phyloP scores from a whole-genome alignment of 2,329 filamentous ascomycete genomes.

The Phaeosphaeria sp. region DNA sequence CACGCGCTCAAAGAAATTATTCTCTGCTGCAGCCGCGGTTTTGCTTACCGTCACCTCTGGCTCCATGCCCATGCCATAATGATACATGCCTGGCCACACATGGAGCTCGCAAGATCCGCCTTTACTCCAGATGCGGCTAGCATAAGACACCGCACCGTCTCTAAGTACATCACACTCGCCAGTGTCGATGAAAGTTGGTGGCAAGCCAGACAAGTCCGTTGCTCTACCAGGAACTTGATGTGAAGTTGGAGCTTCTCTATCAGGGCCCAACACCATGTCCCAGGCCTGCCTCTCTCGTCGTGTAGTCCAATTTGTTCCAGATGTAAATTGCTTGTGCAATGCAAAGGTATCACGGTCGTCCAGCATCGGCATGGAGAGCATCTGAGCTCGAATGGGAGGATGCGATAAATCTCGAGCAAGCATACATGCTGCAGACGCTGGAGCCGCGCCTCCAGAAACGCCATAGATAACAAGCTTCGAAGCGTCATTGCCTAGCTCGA shows the following conservation, averaged over 20 bases:
- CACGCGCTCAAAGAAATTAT: not conserved
- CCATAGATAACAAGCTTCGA: slow-evolving; percentile 52
- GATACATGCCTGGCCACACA: slow-evolving; percentile 49
- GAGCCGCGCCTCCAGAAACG: slow-evolving; percentile 53
- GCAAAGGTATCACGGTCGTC: slow-evolving; percentile 51
- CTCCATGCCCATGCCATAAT: slow-evolving; percentile 1
- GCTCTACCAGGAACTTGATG: slow-evolving; percentile 39
- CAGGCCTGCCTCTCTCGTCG: slow-evolving; percentile 53
- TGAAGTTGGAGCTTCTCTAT: not conserved
- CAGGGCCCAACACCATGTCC: slow-evolving; percentile 49
- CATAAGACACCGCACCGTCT: slow-evolving; percentile 52
- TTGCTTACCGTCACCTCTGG: not conserved
- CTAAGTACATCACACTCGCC: slow-evolving; percentile 55
- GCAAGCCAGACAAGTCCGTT: slow-evolving; percentile 43
- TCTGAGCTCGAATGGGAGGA: slow-evolving; percentile 48
- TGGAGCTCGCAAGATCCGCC: slow-evolving; percentile 54
- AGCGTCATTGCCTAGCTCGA: slow-evolving; percentile 51
- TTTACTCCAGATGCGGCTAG: slow-evolving; percentile 48
- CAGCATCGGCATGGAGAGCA: slow-evolving; percentile 58
- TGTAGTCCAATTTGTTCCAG: slow-evolving; percentile 43
- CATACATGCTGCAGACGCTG: slow-evolving; percentile 50
- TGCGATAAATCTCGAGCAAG: slow-evolving; percentile 45
- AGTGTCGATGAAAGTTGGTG: slow-evolving; percentile 54
- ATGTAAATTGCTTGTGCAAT: slow-evolving; percentile 43
- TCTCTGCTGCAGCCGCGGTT: not conserved